Conservation (phyloP, 306 rosid genomes). For the Bauhinia variegata region DNA sequence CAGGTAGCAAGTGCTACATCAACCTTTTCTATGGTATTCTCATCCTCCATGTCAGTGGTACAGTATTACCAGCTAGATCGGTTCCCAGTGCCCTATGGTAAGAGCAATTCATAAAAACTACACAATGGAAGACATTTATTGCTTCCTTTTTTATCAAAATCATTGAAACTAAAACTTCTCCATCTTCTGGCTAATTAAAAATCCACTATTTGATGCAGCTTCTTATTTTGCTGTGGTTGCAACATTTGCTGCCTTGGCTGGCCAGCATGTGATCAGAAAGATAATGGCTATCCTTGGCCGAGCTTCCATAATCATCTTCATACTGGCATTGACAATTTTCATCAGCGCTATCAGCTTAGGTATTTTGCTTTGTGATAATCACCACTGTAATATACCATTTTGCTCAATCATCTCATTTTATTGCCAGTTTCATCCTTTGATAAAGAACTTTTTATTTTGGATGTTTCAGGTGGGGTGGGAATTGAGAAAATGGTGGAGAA, state of each 20-base stretch:
- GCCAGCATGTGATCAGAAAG: conserved; percentile 78
- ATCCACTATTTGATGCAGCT: conserved; percentile 50
- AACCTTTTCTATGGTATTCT: conserved; percentile 73
- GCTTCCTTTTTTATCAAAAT: conserved; percentile 5
- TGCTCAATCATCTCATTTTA: not conserved
- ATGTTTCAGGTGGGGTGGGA: conserved; percentile 71
- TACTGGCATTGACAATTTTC: conserved; percentile 72
- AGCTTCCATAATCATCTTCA: conserved; percentile 80
- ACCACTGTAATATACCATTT: not conserved
- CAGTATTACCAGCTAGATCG: conserved; percentile 72
- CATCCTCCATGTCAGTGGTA: conserved; percentile 82
- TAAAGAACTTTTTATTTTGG: not conserved
- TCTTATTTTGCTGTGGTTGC: conserved; percentile 65
- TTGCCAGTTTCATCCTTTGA: not conserved
- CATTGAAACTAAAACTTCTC: not conserved
- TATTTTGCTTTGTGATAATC: conserved; percentile 24
- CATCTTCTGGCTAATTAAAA: not conserved
- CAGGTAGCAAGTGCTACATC: conserved; percentile 89
- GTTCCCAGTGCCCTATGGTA: conserved; percentile 78
- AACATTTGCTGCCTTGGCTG: conserved; percentile 71
- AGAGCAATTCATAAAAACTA: not conserved
- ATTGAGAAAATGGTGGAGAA: conserved; percentile 72
- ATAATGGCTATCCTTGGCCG: conserved; percentile 65
- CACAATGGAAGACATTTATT: not conserved
- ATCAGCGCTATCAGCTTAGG: conserved; percentile 84